Evolutionary conservation across 129 eudicot species (phyloP).

Genomic region (Escallonia herrerae): DNA sequence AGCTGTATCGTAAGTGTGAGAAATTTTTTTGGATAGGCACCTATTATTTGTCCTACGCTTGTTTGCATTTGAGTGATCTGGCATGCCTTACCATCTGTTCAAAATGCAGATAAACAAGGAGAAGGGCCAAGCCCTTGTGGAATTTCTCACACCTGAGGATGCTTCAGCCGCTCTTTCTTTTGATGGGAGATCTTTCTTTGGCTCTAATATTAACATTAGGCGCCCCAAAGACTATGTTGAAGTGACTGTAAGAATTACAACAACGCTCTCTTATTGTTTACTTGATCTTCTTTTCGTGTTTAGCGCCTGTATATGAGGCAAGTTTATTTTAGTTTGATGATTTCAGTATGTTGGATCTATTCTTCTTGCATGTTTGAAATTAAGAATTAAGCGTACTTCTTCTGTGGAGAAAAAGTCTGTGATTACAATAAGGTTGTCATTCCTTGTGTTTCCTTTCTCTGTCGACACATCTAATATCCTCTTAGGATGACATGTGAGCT

Average conservation of each 20-base stretch:
- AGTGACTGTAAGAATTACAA: constrained; percentile 60
- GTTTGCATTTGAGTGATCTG: not conserved
- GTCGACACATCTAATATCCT: not conserved
- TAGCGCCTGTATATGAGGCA: too few relatives aligned
- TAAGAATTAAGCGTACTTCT: not conserved
- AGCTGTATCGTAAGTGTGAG: constrained; percentile 75
- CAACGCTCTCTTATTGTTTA: constrained; percentile 20
- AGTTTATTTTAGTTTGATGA: too few relatives aligned
- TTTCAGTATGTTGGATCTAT: not conserved
- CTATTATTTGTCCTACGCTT: not conserved
- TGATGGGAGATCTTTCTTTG: constrained; percentile 66
- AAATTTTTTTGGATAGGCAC: not conserved
- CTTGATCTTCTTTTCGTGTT: too few relatives aligned
- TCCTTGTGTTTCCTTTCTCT: not conserved
- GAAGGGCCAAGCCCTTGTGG: constrained; percentile 91
- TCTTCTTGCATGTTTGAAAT: constrained; percentile 13
- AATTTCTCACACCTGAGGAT: constrained; percentile 93
- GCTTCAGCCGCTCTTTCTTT: constrained; percentile 77
- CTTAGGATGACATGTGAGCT: not conserved
- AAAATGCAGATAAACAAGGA: constrained; percentile 81
- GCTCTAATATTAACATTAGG: constrained; percentile 67
- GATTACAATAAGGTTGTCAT: not conserved
- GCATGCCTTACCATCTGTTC: constrained; percentile 8
- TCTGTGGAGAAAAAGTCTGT: not conserved
- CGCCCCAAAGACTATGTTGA: constrained; percentile 84